Percentiles rank a stretch among this genome's conserved stretches.
phyloP scores from a whole-genome alignment of 78 protist genomes.

The Dictyostelium firmibasis region DNA sequence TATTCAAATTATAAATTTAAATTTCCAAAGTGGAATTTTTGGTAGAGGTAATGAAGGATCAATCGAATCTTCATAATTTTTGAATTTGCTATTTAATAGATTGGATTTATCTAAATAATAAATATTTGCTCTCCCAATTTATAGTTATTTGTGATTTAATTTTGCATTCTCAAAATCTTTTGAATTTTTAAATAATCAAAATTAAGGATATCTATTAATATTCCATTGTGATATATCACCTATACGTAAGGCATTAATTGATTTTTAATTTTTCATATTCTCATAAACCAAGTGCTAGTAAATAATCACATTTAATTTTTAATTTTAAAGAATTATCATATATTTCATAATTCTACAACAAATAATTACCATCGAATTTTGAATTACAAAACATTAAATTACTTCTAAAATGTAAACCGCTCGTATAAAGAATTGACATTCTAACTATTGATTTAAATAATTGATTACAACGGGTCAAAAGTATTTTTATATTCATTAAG shows the following conservation, averaged over 20 bases:
- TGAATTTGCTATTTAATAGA: neutral
- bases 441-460: neutral
- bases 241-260: neutral
- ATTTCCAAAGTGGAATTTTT: neutral
- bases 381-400: slow-evolving; percentile 5
- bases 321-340: too few relatives aligned
- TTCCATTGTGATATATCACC: neutral
- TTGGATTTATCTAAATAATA: neutral
- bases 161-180: neutral
- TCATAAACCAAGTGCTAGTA: neutral
- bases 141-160: neutral
- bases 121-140: too few relatives aligned
- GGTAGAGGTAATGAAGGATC: neutral
- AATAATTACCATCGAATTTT: neutral
- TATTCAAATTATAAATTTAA: neutral
- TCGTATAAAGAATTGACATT: neutral
- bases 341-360: neutral
- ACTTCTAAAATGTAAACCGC: neutral
- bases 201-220: neutral
- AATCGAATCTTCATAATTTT: neutral
- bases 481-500: neutral
- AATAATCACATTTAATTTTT: too few relatives aligned
- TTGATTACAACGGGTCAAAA: neutral
- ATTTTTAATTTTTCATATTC: neutral
- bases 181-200: neutral